These are phyloP conservation scores for Epichloe brachyelytri DNA, from an alignment of 2,329 filamentous ascomycete species.

Conservation along the genomic window DNA sequence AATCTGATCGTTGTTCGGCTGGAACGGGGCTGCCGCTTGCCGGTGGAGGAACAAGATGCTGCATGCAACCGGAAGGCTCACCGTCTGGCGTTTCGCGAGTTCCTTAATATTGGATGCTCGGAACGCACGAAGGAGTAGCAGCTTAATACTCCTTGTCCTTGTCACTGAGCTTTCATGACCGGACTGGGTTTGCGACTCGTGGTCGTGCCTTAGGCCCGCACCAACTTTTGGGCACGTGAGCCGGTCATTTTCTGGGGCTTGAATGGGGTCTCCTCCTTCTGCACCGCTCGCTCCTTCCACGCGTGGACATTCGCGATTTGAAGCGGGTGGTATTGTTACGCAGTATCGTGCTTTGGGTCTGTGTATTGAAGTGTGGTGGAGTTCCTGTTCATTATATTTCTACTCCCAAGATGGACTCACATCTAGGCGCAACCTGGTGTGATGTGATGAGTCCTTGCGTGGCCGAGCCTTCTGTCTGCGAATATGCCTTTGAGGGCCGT, in stretches of 20 bases:
- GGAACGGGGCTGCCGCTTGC: background rate
- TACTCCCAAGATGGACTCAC: too few relatives aligned
- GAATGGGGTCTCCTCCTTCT: background rate
- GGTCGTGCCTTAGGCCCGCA: slow-evolving; percentile 2
- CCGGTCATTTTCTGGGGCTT: background rate
- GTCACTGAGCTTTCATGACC: background rate
- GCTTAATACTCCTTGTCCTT: background rate
- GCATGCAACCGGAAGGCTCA: background rate
- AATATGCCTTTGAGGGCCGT: too few relatives aligned
- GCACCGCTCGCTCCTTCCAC: too few relatives aligned
- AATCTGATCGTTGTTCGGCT: background rate
- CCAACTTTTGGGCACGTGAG: slow-evolving; percentile 2
- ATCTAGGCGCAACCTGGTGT: too few relatives aligned
- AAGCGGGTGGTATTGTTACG: too few relatives aligned
- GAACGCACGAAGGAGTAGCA: too few relatives aligned
- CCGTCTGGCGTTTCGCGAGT: background rate
- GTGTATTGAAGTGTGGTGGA: too few relatives aligned
- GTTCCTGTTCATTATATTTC: too few relatives aligned
- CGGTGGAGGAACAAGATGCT: background rate
- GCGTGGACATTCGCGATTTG: too few relatives aligned
- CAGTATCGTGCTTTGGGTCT: too few relatives aligned
- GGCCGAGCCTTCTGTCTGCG: too few relatives aligned
- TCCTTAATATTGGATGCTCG: background rate
- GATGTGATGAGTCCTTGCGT: too few relatives aligned
- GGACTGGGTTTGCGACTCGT: background rate